A percentile compares a stretch with the other conserved stretches of the same genome.
Evolutionary conservation across 345 rosid species (phyloP).

Genomic region (Syzygium grande): DNA sequence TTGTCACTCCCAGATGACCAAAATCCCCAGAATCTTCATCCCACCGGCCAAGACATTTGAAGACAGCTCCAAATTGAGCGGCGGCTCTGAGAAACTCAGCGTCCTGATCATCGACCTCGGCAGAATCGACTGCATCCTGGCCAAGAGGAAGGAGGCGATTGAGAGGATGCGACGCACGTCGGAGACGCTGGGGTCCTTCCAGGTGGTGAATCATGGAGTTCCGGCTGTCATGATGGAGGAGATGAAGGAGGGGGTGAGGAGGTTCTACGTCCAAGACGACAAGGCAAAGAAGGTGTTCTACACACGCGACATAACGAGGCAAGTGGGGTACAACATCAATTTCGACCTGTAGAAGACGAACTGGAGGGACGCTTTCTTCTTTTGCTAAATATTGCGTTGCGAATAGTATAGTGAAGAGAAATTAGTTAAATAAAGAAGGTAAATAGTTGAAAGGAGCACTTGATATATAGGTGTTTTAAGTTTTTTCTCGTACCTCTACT

Average conservation of each 20-base stretch:
- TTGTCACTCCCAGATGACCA: constrained; percentile 1
- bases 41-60: background rate
- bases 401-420: too few species aligned
- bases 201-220: background rate
- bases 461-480: too few species aligned
- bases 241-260: too few species aligned
- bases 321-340: too few species aligned
- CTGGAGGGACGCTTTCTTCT: constrained; percentile 8
- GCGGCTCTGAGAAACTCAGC: background rate
- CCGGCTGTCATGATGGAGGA: too few species aligned
- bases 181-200: constrained; percentile 18
- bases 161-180: constrained; percentile 10
- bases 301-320: constrained; percentile 1
- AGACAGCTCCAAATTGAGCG: background rate
- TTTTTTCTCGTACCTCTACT: too few species aligned
- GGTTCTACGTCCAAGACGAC: constrained; percentile 13
- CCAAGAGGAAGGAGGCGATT: background rate
- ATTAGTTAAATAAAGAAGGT: too few species aligned
- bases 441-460: too few species aligned
- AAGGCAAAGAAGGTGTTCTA: constrained; percentile 11
- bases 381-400: too few species aligned
- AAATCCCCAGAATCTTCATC: constrained; percentile 8
- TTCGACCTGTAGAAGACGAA: constrained; percentile 6
- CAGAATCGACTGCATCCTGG: background rate
- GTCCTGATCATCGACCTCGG: constrained; percentile 36